These are phyloP conservation scores for Boletus barrowsii DNA, from an alignment of 768 basidiomycete genomes.

Conservation along the genomic window DNA sequence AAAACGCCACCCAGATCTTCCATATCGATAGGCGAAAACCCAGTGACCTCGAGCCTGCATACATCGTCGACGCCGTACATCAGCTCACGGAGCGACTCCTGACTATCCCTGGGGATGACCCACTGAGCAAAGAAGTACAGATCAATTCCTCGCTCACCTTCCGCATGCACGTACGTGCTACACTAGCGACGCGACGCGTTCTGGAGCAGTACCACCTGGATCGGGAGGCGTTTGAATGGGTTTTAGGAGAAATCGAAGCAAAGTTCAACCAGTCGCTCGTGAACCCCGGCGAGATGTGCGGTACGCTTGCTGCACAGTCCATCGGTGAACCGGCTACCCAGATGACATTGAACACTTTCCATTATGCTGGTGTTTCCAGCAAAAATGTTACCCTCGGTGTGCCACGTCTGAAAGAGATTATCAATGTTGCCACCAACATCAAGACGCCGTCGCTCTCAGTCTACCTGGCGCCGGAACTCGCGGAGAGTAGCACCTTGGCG, in stretches of 20 bases:
- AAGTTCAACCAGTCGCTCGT: slow-evolving; percentile 93
- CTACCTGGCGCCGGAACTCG: slow-evolving; percentile 73
- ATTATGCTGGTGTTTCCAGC: slow-evolving; percentile 99
- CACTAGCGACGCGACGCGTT: slow-evolving; percentile 82
- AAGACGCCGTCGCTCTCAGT: slow-evolving; percentile 97
- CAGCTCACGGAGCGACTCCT: slow-evolving; percentile 75
- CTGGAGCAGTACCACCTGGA: slow-evolving; percentile 87
- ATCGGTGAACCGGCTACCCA: slow-evolving; percentile 99
- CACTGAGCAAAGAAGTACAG: slow-evolving; percentile 73
- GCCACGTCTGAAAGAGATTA: slow-evolving; percentile 97
- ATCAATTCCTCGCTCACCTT: slow-evolving; percentile 88
- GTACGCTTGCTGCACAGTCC: slow-evolving; percentile 95
- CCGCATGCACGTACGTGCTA: slow-evolving; percentile 89
- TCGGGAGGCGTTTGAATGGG: slow-evolving; percentile 96
- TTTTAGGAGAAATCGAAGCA: slow-evolving; percentile 88
- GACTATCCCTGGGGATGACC: slow-evolving; percentile 85
- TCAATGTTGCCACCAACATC: slow-evolving; percentile 98
- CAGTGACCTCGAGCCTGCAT: slow-evolving; percentile 84
- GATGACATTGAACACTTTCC: slow-evolving; percentile 99
- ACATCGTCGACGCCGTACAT: slow-evolving; percentile 78
- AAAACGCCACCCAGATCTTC: slow-evolving; percentile 95
- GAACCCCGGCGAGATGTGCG: slow-evolving; percentile 98
- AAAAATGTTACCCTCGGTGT: slow-evolving; percentile 99
- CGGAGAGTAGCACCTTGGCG: slow-evolving; percentile 58
- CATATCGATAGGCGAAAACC: slow-evolving; percentile 93